phyloP scores from a whole-genome alignment of 2,329 filamentous ascomycete genomes.

The Pseudopithomyces maydicus region DNA sequence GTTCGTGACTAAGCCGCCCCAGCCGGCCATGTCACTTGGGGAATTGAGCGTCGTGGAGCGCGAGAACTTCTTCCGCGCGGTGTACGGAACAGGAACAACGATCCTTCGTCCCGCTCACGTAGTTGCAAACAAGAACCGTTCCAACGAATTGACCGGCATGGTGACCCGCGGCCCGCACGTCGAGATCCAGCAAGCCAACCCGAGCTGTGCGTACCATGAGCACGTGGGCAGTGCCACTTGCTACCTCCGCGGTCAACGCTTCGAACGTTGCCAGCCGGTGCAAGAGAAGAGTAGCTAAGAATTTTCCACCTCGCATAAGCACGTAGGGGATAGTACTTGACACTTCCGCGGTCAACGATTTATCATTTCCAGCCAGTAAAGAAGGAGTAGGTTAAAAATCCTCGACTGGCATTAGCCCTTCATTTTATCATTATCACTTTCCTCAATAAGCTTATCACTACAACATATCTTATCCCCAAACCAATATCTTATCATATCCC shows the following conservation, averaged over 20 bases:
- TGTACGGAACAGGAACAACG: background rate
- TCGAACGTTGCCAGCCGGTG: background rate
- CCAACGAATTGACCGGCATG: too few relatives aligned
- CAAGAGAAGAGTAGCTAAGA: background rate
- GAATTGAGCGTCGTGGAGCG: background rate
- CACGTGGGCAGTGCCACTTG: background rate
- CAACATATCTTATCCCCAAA: too few relatives aligned
- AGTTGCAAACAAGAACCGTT: background rate
- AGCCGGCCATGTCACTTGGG: background rate
- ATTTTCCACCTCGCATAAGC: background rate
- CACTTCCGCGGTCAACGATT: too few relatives aligned
- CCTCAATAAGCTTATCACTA: too few relatives aligned
- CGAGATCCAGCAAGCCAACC: background rate
- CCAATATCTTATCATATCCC: too few relatives aligned
- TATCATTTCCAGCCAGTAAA: too few relatives aligned
- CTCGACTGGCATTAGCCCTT: too few relatives aligned
- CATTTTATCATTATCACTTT: too few relatives aligned
- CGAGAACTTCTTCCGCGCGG: background rate
- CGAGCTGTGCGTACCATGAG: background rate
- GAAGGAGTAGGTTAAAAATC: too few relatives aligned
- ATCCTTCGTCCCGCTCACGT: background rate
- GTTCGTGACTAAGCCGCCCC: background rate
- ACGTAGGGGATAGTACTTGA: too few relatives aligned
- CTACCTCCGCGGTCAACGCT: background rate
- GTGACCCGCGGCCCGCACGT: too few relatives aligned